phyloP scores from a whole-genome alignment of 2,329 filamentous ascomycete species.

The Dothiorella sarmentorum region DNA sequence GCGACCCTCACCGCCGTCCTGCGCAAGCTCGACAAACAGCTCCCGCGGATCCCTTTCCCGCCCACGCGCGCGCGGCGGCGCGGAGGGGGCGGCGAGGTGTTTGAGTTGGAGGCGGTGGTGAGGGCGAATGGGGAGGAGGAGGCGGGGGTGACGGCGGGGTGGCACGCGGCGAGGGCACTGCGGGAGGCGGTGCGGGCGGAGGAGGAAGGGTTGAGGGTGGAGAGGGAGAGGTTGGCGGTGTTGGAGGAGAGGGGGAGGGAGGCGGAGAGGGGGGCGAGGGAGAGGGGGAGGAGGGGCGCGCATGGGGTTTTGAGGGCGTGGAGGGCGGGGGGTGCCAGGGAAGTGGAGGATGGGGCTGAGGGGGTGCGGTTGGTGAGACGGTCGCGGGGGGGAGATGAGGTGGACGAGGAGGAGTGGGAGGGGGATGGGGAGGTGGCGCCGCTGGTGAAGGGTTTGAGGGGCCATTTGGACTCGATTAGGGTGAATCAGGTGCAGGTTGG shows the following conservation, averaged over 20 bases:
- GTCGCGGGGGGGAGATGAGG: no score
- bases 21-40: constrained; percentile 55
- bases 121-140: constrained; percentile 58
- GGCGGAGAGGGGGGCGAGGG: constrained; percentile 52
- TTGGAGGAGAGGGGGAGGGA: constrained; percentile 57
- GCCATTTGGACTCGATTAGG: constrained; percentile 39
- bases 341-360: constrained; percentile 28
- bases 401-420: constrained; percentile 18
- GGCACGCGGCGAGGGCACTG: constrained; percentile 62
- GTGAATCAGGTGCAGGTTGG: constrained; percentile 37
- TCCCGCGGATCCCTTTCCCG: constrained; percentile 64
- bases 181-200: constrained; percentile 56
- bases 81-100: constrained; percentile 41
- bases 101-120: constrained; percentile 64
- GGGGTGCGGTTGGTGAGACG: constrained; percentile 19
- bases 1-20: constrained; percentile 55
- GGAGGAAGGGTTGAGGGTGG: constrained; percentile 54
- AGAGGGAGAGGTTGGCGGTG: constrained; percentile 50
- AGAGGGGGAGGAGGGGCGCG: constrained; percentile 33
- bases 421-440: constrained; percentile 29
- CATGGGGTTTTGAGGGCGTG: constrained; percentile 12
- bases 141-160: constrained; percentile 57
- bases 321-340: neutral
- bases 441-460: constrained; percentile 36
- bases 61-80: constrained; percentile 43